phyloP scores from a whole-genome alignment of 208 protist genomes.

The Acanthamoeba lenticulata region DNA sequence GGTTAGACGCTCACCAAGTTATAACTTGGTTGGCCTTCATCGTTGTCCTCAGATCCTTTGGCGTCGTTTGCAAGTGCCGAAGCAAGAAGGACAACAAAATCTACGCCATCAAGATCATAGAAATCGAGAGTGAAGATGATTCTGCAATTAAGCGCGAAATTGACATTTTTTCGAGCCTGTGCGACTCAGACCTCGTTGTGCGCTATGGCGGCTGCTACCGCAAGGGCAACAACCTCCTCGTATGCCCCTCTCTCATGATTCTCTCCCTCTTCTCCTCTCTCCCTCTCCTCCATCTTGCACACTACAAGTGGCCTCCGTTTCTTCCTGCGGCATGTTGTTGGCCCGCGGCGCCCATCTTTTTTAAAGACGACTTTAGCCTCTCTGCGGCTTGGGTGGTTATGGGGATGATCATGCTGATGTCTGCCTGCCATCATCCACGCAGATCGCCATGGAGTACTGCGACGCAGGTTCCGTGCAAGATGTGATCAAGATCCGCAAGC shows the following conservation, averaged over 20 bases:
- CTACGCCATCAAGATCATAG: constrained; percentile 56
- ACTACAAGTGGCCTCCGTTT: background rate
- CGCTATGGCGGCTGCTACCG: constrained; percentile 49
- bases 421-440: background rate
- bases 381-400: background rate
- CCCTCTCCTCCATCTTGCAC: background rate
- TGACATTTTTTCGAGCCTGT: constrained; percentile 43
- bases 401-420: background rate
- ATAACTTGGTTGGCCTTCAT: background rate
- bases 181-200: constrained; percentile 57
- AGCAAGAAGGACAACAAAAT: constrained; percentile 61
- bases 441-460: constrained; percentile 89
- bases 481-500: constrained; percentile 78
- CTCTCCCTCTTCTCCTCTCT: background rate
- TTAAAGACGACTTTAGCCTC: background rate
- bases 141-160: constrained; percentile 36
- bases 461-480: constrained; percentile 82
- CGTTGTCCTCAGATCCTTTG: background rate
- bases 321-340: no score
- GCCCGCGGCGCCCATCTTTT: no score
- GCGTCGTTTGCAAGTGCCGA: constrained; percentile 56
- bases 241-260: background rate
- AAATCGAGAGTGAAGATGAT: constrained; percentile 52
- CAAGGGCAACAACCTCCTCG: constrained; percentile 50
- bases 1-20: no score